Conservation (phyloP, 2,329 filamentous ascomycete genomes). For the Diaporthe sp. region DNA sequence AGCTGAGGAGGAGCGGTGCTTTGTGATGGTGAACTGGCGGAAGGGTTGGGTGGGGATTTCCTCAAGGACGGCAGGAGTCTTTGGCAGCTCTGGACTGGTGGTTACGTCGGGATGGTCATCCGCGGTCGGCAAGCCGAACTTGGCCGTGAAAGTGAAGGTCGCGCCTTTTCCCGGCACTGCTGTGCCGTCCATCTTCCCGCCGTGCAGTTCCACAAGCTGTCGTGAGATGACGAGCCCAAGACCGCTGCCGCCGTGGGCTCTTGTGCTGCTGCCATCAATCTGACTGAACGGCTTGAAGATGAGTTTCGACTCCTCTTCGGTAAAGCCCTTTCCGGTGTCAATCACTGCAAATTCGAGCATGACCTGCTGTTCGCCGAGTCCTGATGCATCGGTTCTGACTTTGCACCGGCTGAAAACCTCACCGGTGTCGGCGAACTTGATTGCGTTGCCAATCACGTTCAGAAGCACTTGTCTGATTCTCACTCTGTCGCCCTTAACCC, state of each 20-base stretch:
- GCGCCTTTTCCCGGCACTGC: conserved; percentile 88
- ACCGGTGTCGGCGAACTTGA: conserved; percentile 92
- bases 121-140: conserved; percentile 74
- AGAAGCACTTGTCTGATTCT: conserved; percentile 93
- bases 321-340: conserved; percentile 94
- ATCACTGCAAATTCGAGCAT: conserved; percentile 90
- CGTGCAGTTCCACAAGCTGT: conserved; percentile 95
- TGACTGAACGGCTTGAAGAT: conserved; percentile 99
- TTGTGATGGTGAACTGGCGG: conserved; percentile 30
- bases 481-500: conserved; percentile 95
- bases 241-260: conserved; percentile 93
- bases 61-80: conserved; percentile 47
- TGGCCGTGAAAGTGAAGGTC: conserved; percentile 77
- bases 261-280: conserved; percentile 92
- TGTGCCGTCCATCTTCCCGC: conserved; percentile 86
- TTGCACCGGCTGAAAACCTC: conserved; percentile 92
- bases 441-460: conserved; percentile 96
- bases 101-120: conserved; percentile 70
- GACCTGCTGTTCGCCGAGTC: conserved; percentile 68
- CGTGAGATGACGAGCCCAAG: conserved; percentile 93
- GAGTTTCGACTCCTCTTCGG: conserved; percentile 85
- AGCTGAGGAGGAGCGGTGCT: conserved; percentile 20
- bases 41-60: conserved; percentile 40
- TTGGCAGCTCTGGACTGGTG: conserved; percentile 51
- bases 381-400: conserved; percentile 53